A percentile compares a stretch with the other conserved stretches of the same genome.
phyloP scores from a whole-genome alignment of 345 rosid genomes.

The Cochlearia excelsa region DNA sequence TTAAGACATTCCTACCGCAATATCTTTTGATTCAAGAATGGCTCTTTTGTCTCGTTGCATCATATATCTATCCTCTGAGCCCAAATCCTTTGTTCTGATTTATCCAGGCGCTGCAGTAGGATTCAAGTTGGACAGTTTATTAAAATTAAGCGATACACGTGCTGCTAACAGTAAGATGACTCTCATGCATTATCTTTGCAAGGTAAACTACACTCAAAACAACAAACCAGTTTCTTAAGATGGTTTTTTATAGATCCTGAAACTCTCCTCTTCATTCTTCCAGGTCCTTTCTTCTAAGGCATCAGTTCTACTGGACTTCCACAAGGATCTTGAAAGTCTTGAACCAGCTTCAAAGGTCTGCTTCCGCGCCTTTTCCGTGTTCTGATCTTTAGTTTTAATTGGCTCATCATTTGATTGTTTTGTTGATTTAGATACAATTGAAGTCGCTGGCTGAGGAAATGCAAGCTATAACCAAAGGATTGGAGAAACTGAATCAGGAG shows the following conservation, averaged over 20 bases:
- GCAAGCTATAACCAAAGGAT: conserved; percentile 95
- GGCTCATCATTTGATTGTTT: conserved; percentile 17
- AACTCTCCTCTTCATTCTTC: conserved; percentile 19
- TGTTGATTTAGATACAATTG: conserved; percentile 75
- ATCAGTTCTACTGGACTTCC: conserved; percentile 79
- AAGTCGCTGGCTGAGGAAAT: conserved; percentile 96
- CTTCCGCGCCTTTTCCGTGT: conserved; percentile 17
- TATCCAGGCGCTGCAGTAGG: conserved; percentile 94
- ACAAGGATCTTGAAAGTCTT: conserved; percentile 74
- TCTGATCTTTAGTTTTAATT: neutral
- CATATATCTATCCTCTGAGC: conserved; percentile 14
- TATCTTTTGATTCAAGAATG: conserved; percentile 15
- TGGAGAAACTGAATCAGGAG: conserved; percentile 93
- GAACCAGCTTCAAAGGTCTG: conserved; percentile 84
- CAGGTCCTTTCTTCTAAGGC: conserved; percentile 81
- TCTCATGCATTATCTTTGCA: conserved; percentile 97
- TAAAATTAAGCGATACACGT: conserved; percentile 89
- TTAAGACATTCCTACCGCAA: conserved; percentile 1
- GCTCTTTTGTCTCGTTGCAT: conserved; percentile 1
- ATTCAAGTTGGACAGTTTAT: conserved; percentile 95
- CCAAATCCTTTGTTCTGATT: conserved; percentile 16
- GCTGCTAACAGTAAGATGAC: conserved; percentile 94
- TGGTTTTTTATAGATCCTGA: conserved; percentile 6
- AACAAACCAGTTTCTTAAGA: conserved; percentile 3
- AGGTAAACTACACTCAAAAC: conserved; percentile 43